Base-by-base conservation (phyloP, 2,329 filamentous ascomycete species). In the Metarhizium guizhouense region DNA sequence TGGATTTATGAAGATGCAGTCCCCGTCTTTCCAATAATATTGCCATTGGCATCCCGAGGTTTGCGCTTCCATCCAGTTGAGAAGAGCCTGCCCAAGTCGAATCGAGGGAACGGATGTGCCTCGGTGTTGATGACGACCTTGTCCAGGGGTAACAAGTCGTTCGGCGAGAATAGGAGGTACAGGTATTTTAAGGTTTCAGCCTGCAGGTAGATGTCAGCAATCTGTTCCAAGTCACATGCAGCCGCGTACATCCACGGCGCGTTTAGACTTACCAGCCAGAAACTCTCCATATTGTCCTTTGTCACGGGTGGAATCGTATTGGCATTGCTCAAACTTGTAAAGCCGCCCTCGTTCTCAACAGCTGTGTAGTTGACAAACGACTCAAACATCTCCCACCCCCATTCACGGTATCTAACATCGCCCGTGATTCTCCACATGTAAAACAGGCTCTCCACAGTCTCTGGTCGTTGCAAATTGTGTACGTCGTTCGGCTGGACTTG, bases 391-490 rank as follows among this genome's bases (percentile, higher is more conserved):
- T 96, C 87, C 94, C 94, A 99, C 14, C 94, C 94, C 93, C 93
- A 97, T 65, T 96, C 85, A 30, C 94, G 83, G 72, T 99, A 99
- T 61, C 84, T 86, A 43, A 82, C 77, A 59, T 99, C 92, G 30
- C 88, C 90, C 0, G 94, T 99, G 70, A 99, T 95, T 59, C 94
- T 86, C 88, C 93, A 99, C 91, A 99, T 95, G 75, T 97, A 96
- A 66, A 99, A 92, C 58, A 99, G 75, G 57, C 86, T 92, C 74
- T 99, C 94, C n/a, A 96, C 86, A 0, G 94, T 96, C 75, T 99
- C 94, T 0, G 94, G 94, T 36, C 94, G 83, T 72, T 97, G 94
- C 38, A 99, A 78, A 67, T 99, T 99, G 74, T 97, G 94, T 53
- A 80, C 76, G 69, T 99, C 94, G n/a, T 83, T 80, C n/a, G 75